Percentiles rank a stretch among this genome's conserved stretches.
Evolutionary conservation across 225 moss, liverwort and hornwort species (phyloP).

Genomic region (Bryoerythrophyllum caledonicum): DNA sequence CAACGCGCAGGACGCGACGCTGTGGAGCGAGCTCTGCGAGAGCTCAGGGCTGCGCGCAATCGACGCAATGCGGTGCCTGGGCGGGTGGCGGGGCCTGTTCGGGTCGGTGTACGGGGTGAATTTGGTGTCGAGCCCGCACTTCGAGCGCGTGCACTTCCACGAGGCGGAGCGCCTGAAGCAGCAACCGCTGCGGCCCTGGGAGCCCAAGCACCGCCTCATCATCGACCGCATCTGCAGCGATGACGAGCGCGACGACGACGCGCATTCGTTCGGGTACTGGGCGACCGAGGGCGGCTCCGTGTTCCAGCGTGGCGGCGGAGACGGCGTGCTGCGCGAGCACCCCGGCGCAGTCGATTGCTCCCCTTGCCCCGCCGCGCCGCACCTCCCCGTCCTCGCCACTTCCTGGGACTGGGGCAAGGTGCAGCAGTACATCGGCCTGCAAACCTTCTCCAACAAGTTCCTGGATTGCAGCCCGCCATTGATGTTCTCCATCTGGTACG

Average conservation of each 20-base stretch:
- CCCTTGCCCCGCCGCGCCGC: constrained; percentile 44
- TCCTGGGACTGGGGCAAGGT: constrained; percentile 79
- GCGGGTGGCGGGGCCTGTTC: constrained; percentile 64
- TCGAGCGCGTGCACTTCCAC: constrained; percentile 54
- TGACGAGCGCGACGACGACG: constrained; percentile 59
- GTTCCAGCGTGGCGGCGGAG: constrained; percentile 75
- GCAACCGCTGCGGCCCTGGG: constrained; percentile 46
- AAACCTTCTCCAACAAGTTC: constrained; percentile 60
- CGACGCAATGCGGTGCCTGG: constrained; percentile 52
- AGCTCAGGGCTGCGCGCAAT: constrained; percentile 53
- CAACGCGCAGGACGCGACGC: constrained; percentile 32
- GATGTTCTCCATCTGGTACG: constrained; percentile 65
- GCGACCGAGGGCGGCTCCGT: constrained; percentile 66
- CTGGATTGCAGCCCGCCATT: constrained; percentile 64
- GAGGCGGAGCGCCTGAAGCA: constrained; percentile 52
- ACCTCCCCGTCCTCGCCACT: constrained; percentile 59
- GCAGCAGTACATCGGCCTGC: constrained; percentile 59
- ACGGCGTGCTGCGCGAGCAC: constrained; percentile 65
- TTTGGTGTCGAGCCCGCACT: constrained; percentile 60
- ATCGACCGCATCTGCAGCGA: constrained; percentile 62
- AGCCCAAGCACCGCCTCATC: constrained; percentile 56
- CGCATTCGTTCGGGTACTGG: constrained; percentile 68
- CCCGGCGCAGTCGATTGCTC: constrained; percentile 48
- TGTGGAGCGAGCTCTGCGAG: constrained; percentile 64
- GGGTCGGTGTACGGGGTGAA: constrained; percentile 63